Evolutionary conservation across 176 grass and related monocot genomes (phyloP), one percentile per base, ranked within the genome.

Genomic region (Zizania latifolia): DNA sequence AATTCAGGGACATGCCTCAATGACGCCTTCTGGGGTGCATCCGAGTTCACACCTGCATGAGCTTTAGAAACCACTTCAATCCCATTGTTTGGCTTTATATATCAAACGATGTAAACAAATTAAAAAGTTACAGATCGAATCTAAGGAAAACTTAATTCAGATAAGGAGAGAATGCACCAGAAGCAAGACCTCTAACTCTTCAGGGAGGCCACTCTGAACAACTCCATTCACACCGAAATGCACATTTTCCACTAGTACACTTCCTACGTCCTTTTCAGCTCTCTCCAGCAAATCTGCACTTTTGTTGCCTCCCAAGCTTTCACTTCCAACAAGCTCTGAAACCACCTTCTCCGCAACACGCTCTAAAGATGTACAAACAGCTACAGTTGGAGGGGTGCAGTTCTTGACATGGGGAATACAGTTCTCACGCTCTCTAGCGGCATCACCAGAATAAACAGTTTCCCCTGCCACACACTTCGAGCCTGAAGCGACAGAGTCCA

Each of bases 141-240:
- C 26, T 60, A 83, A n/a, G 30, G 23, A 50, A 58, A 36, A 51
- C 2, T 22, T 44, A 68, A 15, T 26, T 22, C 0, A 34, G 30
- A 60, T 71, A 67, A 58, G n/a, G n/a, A n/a, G 19, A 29, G 26
- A 62, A 70, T 80, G 82, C 58, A 78, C 61, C 36, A 85, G 69
- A 88, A 88, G 50, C 55, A 80, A 82, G 72, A 93, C 91, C 91
- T 90, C 91, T 85, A 87, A 72, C 44, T 90, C 91, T 82, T 85
- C 91, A 11, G 78, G 59, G 38, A 80, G 75, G 36, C 81, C 78
- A 79, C 69, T 78, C 21, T 85, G 70, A 2, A 65, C 8, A 8
- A 77, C 74, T 73, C 82, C 78, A 63, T 85, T 82, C 46, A 62
- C 72, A 13, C 34, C 29, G 13, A 85, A 85, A 59, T 43, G 50